Evolutionary conservation across 768 basidiomycete genomes (phyloP).

Genomic region (Nidula microcarpa): DNA sequence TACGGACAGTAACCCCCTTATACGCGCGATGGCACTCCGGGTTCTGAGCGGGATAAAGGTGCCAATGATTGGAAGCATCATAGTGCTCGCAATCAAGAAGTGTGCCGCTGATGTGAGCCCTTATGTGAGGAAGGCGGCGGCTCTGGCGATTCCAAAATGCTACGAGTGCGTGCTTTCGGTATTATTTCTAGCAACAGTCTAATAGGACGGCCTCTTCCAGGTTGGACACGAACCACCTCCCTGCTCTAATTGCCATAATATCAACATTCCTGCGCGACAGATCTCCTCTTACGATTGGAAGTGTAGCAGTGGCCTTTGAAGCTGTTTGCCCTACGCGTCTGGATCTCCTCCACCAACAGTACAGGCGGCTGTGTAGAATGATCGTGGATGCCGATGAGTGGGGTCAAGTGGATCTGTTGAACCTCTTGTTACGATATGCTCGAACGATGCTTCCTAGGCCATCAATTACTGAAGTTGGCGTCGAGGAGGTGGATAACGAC

Average conservation of each 20-base stretch:
- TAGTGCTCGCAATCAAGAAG: conserved; percentile 87
- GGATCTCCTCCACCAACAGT: conserved; percentile 87
- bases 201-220: conserved; percentile 32
- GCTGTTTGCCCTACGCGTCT: conserved; percentile 83
- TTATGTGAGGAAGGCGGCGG: conserved; percentile 91
- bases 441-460: conserved; percentile 80
- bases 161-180: conserved; percentile 45
- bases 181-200: not conserved
- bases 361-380: conserved; percentile 77
- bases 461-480: conserved; percentile 18
- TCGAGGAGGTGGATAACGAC: conserved; percentile 73
- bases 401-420: conserved; percentile 84
- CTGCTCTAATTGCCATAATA: conserved; percentile 68
- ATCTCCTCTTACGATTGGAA: conserved; percentile 85
- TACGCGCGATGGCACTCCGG: conserved; percentile 93
- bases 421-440: conserved; percentile 78
- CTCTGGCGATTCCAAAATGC: conserved; percentile 84
- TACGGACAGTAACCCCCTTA: conserved; percentile 86
- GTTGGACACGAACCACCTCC: conserved; percentile 69
- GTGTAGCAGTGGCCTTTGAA: conserved; percentile 82
- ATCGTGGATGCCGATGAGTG: conserved; percentile 94
- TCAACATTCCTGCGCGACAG: conserved; percentile 63
- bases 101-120: conserved; percentile 90
- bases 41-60: conserved; percentile 92
- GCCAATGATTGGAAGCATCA: conserved; percentile 81